Evolutionary conservation across 345 rosid species (phyloP), one percentile per base, ranked within the genome.

Genomic region (Gossypioides kirkii): DNA sequence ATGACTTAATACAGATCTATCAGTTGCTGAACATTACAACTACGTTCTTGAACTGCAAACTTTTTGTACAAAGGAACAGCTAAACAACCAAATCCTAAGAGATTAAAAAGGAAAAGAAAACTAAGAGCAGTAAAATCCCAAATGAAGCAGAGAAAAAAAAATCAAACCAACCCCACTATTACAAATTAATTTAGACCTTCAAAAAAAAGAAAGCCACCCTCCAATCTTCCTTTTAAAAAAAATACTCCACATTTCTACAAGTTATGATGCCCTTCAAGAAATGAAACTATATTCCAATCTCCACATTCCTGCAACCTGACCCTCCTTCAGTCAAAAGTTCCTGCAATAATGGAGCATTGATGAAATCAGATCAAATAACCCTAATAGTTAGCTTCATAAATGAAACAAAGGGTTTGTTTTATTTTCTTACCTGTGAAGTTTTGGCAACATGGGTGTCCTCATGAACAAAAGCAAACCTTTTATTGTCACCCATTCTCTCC

Each of bases 251-350:
- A 74, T 53, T 76, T 74, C 78, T 76, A 81, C 73, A 60, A 59
- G 32, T 56, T 47, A 11, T 25, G 62, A 58, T n/a, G 61, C 16
- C 61, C 79, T 70, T 55, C 71, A 65, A 53, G 71, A 71, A 74
- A 59, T 70, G 50, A 13, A 53, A 41, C 81, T 86, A 84, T 83
- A 75, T 65, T 1, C 85, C 86, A 80, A 86, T 82, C 87, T 87
- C 89, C 80, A 81, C 80, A 71, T 84, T 86, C 78, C 89, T 83
- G 84, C 88, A 80, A 82, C 86, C 77, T 72, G 89, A 79, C 16
- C 84, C 87, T 75, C 82, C 86, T 77, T 88, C 90, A 72, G 69
- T 47, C 52, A 70, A 68, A 69, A 74, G 36, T 62, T 83, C 87
- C 87, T 83, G 86, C 78, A 52, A 59, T 3, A 75, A 52, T 22